Evolutionary conservation across 208 protist genomes (phyloP), one percentile per base, ranked within the genome.

Genomic region (Entamoeba dispar): DNA sequence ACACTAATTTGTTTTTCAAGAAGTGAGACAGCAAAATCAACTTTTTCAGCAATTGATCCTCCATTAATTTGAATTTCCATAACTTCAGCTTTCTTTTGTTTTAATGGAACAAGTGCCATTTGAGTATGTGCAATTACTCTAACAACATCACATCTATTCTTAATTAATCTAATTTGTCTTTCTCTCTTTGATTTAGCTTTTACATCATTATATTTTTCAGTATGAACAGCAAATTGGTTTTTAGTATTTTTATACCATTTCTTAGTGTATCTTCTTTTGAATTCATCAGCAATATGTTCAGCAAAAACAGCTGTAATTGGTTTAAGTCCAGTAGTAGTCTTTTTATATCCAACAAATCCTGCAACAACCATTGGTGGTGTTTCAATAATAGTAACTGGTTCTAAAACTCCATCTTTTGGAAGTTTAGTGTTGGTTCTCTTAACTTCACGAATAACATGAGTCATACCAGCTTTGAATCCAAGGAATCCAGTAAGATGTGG

Each of bases 61-160:
- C 98, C 98, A 97, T 99, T 99, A 94, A 99, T 93, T 92, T 99
- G 98, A 96, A 99, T 99, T 97, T 99, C 98, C 94, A 98, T 97
- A 92, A 99, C 95, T 95, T 99, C 97, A 43, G 98, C 98, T 96
- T 99, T 99, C 98, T 99, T 99, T 95, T 98, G 96, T 73, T 94
- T 92, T 4, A 97, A 50, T 91, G 96, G 96, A 93, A 98, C 92
- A 96, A 98, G 98, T 94, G 96, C 94, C 73, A 98, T 95, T 97
- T 99, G 98, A 93, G 98, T 99, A 97, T 99, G 98, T 93, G 97
- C 97, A 90, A 99, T 95, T 86, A 99, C 97, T 94, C 98, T 97
- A 94, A 99, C 97, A 93, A 99, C 97, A 50, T 96, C 94, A 95
- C 97, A 98, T 95, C 98, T 96, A 95, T 98, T 98, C 93, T 97